phyloP scores from a whole-genome alignment of 2,329 filamentous ascomycete genomes.

The Talaromyces albobiverticillius region DNA sequence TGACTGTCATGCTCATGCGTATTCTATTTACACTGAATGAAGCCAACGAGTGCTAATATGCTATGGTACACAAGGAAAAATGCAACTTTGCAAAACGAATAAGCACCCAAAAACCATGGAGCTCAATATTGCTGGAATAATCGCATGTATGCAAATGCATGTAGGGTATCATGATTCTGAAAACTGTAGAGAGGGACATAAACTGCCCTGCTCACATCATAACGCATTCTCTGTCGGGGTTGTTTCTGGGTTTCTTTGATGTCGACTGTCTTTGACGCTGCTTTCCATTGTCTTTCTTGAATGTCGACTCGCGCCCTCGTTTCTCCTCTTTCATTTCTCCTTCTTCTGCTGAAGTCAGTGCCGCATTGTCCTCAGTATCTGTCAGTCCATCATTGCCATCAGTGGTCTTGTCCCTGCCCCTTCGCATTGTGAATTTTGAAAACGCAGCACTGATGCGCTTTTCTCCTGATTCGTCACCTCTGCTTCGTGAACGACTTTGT shows the following conservation, averaged over 20 bases:
- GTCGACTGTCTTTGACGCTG: slow-evolving; percentile 29
- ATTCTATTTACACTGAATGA: no score
- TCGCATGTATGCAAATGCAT: not conserved
- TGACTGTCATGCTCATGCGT: no score
- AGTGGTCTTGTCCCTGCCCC: slow-evolving; percentile 12
- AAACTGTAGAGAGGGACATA: not conserved
- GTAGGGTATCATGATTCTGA: slow-evolving; percentile 6
- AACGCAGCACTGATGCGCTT: slow-evolving; percentile 34
- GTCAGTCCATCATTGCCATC: not conserved
- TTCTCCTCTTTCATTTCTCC: slow-evolving; percentile 21
- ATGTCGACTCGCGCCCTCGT: slow-evolving; percentile 20
- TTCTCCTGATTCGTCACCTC: slow-evolving; percentile 35
- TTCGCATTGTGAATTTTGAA: slow-evolving; percentile 28
- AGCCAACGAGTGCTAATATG: no score
- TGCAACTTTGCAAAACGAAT: no score
- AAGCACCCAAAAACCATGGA: no score
- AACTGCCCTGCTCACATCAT: slow-evolving; percentile 34
- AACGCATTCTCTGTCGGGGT: slow-evolving; percentile 43
- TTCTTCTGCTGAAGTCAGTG: not conserved
- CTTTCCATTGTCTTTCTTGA: slow-evolving; percentile 25
- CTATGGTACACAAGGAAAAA: no score
- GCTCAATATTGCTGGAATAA: no score
- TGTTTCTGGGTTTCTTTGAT: slow-evolving; percentile 33
- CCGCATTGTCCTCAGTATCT: not conserved
- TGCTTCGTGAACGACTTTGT: slow-evolving; percentile 33